These are phyloP conservation scores for Picea glauca DNA, from an alignment of 75 land plant genomes.

Conservation along the genomic window DNA sequence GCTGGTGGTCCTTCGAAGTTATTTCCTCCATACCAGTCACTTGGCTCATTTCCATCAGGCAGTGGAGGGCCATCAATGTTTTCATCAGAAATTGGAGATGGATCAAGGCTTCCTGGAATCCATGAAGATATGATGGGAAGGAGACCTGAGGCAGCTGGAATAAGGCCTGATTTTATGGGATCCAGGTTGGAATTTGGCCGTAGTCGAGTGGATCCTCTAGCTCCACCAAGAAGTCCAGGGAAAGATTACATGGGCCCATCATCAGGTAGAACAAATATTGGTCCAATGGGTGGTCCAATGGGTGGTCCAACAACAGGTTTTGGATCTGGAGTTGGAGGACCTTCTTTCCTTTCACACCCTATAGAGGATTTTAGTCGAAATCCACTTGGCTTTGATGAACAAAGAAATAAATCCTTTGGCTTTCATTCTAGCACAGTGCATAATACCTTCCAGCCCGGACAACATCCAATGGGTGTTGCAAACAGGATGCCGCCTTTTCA, in stretches of 20 bases:
- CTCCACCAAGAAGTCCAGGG: slow-evolving; percentile 45
- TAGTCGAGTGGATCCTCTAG: slow-evolving; percentile 28
- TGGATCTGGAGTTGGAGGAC: slow-evolving; percentile 20
- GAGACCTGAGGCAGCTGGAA: slow-evolving; percentile 17
- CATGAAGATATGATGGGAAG: slow-evolving; percentile 30
- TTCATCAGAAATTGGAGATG: slow-evolving; percentile 14
- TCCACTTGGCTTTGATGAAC: slow-evolving; percentile 26
- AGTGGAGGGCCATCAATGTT: slow-evolving; percentile 11
- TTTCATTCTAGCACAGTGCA: slow-evolving; percentile 8
- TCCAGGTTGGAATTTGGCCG: slow-evolving; percentile 33
- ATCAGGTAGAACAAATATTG: slow-evolving; percentile 25
- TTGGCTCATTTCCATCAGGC: slow-evolving; percentile 3
- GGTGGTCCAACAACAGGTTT: slow-evolving; percentile 18
- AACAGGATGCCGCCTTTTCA: slow-evolving; percentile 9
- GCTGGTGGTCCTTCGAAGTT: slow-evolving; percentile 20
- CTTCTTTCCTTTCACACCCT: slow-evolving; percentile 14
- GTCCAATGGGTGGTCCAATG: slow-evolving; percentile 20
- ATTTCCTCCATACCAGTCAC: slow-evolving; percentile 19
- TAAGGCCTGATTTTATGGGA: slow-evolving; percentile 24
- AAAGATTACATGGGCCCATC: slow-evolving; percentile 29
- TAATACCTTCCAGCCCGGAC: slow-evolving; percentile 19
- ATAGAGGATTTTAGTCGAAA: slow-evolving; percentile 32
- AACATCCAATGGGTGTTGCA: slow-evolving; percentile 27
- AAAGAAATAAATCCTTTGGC: slow-evolving; percentile 12
- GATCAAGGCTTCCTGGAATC: slow-evolving; percentile 16